Evolutionary conservation across 257 asterid species (phyloP).

Genomic region (Parsonsia alboflavescens): DNA sequence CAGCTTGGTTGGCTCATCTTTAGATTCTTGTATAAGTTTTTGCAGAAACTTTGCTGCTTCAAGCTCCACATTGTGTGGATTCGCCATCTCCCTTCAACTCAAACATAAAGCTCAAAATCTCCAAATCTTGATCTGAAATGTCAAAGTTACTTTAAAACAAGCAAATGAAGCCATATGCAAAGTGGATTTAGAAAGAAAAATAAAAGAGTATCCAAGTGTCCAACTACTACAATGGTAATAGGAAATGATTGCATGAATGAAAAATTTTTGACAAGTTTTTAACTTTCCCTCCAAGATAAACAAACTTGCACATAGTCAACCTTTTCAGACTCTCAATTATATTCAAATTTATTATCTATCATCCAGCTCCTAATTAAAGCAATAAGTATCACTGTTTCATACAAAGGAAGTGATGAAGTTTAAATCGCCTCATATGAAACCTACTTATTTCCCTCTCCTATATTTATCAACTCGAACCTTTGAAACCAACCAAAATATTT

Average conservation of each 20-base stretch:
- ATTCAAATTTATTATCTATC: background rate
- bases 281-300: background rate
- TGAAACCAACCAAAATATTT: background rate
- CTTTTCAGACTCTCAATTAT: background rate
- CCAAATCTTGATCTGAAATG: background rate
- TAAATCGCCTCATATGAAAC: background rate
- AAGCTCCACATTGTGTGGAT: constrained; percentile 85
- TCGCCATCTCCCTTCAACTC: constrained; percentile 51
- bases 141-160: background rate
- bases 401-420: background rate
- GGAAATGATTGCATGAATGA: background rate
- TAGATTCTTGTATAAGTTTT: constrained; percentile 94
- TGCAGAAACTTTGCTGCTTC: constrained; percentile 99
- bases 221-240: background rate
- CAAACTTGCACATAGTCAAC: background rate
- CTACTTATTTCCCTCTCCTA: background rate
- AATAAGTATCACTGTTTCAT: background rate
- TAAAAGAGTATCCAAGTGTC: background rate
- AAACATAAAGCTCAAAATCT: background rate
- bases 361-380: background rate
- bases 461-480: background rate
- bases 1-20: constrained; percentile 92
- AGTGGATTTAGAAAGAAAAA: background rate
- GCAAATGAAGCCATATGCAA: background rate
- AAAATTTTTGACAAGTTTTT: background rate